Evolutionary conservation across 2,329 filamentous ascomycete species (phyloP).

Genomic region (Trichophyton equinum): DNA sequence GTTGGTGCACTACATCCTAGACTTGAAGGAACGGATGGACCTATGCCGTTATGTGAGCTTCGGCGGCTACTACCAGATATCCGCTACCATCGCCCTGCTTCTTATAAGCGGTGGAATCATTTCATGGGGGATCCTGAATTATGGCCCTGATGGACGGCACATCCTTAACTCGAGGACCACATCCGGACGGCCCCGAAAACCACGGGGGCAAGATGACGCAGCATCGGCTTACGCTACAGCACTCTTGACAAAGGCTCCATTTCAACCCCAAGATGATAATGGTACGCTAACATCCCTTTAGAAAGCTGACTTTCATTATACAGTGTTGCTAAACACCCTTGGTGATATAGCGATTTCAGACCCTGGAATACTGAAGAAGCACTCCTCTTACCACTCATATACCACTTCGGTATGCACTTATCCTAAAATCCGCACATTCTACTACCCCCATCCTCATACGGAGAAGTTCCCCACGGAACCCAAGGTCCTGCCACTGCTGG

Average conservation of each 20-base stretch:
- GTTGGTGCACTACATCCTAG: background rate
- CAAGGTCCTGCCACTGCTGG: slow-evolving; percentile 64
- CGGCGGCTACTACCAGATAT: background rate
- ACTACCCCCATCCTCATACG: slow-evolving; percentile 67
- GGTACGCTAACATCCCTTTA: too few species aligned
- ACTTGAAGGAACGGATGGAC: background rate
- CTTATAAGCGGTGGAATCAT: background rate
- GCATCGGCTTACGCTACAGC: too few species aligned
- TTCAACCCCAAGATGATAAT: too few species aligned
- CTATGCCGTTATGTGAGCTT: background rate
- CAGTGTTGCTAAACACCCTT: background rate
- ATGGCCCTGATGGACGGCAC: background rate
- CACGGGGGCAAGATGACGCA: background rate
- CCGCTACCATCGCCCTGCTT: background rate
- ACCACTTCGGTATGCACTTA: slow-evolving; percentile 60
- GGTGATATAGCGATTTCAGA: slow-evolving; percentile 39
- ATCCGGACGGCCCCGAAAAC: background rate
- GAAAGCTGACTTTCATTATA: too few species aligned
- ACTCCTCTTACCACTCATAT: slow-evolving; percentile 60
- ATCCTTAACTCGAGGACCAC: background rate
- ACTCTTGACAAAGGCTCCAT: too few species aligned
- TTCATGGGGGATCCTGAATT: background rate
- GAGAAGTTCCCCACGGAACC: slow-evolving; percentile 64
- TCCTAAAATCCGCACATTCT: slow-evolving; percentile 67
- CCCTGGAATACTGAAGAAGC: slow-evolving; percentile 64